Evolutionary conservation across 2,329 filamentous ascomycete species (phyloP).

Genomic region (Xylaria polymorpha): DNA sequence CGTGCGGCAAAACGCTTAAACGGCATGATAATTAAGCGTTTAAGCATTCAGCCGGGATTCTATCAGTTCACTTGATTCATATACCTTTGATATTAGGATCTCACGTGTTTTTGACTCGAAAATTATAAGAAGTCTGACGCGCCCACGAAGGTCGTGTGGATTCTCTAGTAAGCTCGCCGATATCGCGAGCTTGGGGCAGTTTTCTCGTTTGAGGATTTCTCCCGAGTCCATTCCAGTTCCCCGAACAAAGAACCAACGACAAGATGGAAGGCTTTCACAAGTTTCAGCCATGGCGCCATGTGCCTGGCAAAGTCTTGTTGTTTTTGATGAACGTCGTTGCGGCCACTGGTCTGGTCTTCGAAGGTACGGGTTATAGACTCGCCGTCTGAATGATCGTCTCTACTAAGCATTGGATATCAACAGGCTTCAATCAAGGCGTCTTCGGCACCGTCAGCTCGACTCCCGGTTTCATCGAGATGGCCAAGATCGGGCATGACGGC

Average conservation of each 20-base stretch:
- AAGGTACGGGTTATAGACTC: conserved; percentile 48
- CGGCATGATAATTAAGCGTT: background rate
- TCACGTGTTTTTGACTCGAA: background rate
- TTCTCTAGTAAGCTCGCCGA: background rate
- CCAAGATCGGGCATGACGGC: conserved; percentile 60
- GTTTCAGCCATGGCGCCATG: conserved; percentile 29
- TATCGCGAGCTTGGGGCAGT: background rate
- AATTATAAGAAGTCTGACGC: conserved; percentile 14
- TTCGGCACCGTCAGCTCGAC: conserved; percentile 62
- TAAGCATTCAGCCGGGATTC: conserved; percentile 13
- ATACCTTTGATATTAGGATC: conserved; percentile 3
- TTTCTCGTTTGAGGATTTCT: background rate
- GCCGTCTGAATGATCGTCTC: background rate
- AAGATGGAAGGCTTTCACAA: conserved; percentile 18
- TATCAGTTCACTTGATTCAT: background rate
- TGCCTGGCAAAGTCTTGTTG: conserved; percentile 38
- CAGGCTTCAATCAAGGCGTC: conserved; percentile 64
- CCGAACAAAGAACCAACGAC: conserved; percentile 5
- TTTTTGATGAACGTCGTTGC: conserved; percentile 48
- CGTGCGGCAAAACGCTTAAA: conserved; percentile 15
- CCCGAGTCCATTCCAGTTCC: conserved; percentile 2
- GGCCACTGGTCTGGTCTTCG: conserved; percentile 52
- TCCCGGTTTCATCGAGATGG: conserved; percentile 55
- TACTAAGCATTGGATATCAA: conserved; percentile 6
- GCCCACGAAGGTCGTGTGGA: background rate